Evolutionary conservation across 805 yeast genomes (phyloP), one percentile per base, ranked within the genome.

Genomic region (Zygoascus flipseniorum): DNA sequence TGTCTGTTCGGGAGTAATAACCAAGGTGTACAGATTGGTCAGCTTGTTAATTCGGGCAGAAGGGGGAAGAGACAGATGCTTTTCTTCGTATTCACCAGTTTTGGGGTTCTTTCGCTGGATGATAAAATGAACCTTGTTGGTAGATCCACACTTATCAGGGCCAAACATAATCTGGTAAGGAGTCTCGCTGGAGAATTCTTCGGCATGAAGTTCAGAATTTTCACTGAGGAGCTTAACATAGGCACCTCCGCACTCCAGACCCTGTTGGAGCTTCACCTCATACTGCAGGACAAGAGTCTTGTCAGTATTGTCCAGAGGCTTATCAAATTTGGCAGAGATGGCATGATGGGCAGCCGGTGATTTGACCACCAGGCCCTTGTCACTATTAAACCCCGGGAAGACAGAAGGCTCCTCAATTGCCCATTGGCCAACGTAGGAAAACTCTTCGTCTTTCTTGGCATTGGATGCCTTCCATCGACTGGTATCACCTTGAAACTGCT

Each of bases 161-260:
- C 97, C 97, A 72, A 90, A 90, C 92, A 90, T 85, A 58, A 90
- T 71, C 68, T 85, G 89, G 70, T 85, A 88, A 1, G 89, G 86
- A 2, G 95, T 77, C 28, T 75, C 81, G 56, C 79, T 77, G 58
- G 72, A 74, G 72, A 89, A 85, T 55, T 79, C 78, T 42, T 69
- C 65, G 37, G 70, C 73, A 52, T 63, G 68, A 20, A 65, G 62
- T 9, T 65, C 68, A 1, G 65, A 73, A 23, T 69, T 65, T 45
- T 69, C 64, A 46, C 81, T 73, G 52, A 90, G 69, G 46, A 90
- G 72, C 72, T 90, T 90, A 59, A 90, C 67, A 70, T 89, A 90
- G 1, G 95, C 92, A 52, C 97, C 97, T 48, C 96, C 95, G 70
- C 97, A 90, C 46, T 75, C 75, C 53, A 89, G 72, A 9, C 86